Base-by-base conservation (phyloP, 106 monocot genomes). In the Gastrodia elata region DNA sequence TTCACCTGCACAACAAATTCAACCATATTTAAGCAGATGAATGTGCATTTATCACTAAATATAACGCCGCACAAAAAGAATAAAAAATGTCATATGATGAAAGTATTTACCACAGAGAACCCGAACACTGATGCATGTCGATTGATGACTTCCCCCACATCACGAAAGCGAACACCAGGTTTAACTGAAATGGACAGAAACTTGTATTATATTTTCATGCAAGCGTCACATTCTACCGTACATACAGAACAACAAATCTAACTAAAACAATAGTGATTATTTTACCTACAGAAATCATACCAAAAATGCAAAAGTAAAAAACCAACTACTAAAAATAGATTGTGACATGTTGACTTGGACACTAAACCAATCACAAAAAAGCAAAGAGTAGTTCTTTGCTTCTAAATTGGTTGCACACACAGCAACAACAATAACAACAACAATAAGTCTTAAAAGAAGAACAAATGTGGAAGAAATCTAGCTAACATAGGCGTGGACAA, bases 81-180 rank as follows among this genome's bases (percentile, higher is more conserved):
- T 38, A 38, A 36, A 2, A 67, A 8, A 11, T 39, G 40, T 26
- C 39, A 69, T 40, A 16, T 69, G 8, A 69, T 39, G 40, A 9
- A 38, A 26, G 24, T 26, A 82, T 70, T 90, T 87, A 98, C 98
- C 84, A 98, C 98, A 75, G 93, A 91, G 55, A 98, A 76, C 13
- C 98, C 98, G 42, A 91, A 86, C 88, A 98, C 83, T 22, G 91
- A 80, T 80, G 93, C 88, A 82, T 98, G 93, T 2, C 98, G 83
- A 81, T 84, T 98, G 73, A 98, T 93, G 68, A 98, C 80, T 64
- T 98, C 98, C 27, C 98, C 98, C 82, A 98, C 93, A 71, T 98
- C 98, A 76, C 98, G 90, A 74, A 98, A 98, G 49, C 93, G 83
- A 83, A 98, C 91, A 33, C 98, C 98, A 71, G 98, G 98, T 83